These are phyloP conservation scores for Daldinia concentrica DNA, from an alignment of 495 filamentous ascomycete genomes.

Conservation along the genomic window DNA sequence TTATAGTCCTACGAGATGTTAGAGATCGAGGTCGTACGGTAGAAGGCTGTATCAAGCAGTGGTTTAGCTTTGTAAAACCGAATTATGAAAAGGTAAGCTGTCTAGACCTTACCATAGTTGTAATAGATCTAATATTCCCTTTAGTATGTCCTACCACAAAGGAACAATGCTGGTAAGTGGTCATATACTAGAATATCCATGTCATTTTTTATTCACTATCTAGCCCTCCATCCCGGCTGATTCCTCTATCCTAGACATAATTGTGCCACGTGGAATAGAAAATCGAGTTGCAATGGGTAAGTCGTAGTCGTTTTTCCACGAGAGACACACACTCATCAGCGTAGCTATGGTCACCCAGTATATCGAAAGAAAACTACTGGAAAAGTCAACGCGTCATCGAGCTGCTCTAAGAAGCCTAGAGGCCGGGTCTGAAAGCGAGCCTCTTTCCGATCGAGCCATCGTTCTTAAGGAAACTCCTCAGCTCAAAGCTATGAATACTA, in stretches of 20 bases:
- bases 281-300: constrained; percentile 90
- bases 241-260: constrained; percentile 71
- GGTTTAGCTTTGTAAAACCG: constrained; percentile 95
- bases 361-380: constrained; percentile 80
- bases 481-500: constrained; percentile 85
- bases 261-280: constrained; percentile 92
- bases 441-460: constrained; percentile 75
- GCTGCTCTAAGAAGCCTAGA: constrained; percentile 78
- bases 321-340: constrained; percentile 33
- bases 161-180: constrained; percentile 71
- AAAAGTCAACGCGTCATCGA: constrained; percentile 86
- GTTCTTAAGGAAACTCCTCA: constrained; percentile 79
- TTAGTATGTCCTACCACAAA: constrained; percentile 86
- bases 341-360: constrained; percentile 89
- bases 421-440: constrained; percentile 69
- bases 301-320: constrained; percentile 17
- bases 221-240: constrained; percentile 3
- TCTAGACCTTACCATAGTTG: not conserved
- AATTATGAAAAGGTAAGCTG: constrained; percentile 74
- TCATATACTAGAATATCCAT: constrained; percentile 40
- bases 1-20: constrained; percentile 83
- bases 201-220: not conserved
- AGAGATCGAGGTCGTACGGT: constrained; percentile 84
- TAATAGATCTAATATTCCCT: constrained; percentile 4
- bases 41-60: constrained; percentile 96